Base-by-base conservation (phyloP, 1,139 yeast species). In the Meyerozyma elateridarum region DNA sequence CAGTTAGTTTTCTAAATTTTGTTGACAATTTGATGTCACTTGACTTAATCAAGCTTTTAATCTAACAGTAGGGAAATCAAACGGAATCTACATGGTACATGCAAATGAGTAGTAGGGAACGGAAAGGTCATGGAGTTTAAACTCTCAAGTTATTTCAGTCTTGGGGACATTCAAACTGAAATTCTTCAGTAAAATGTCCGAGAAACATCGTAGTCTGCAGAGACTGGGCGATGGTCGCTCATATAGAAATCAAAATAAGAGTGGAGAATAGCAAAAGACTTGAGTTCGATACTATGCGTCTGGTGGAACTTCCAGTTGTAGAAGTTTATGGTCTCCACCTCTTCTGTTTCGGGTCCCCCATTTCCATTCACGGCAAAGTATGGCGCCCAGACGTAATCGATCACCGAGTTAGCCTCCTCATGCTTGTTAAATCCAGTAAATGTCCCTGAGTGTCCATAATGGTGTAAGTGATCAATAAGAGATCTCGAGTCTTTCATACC, bases 221-320 rank as follows among this genome's bases (percentile, higher is more conserved):
- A 45, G 27, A 51, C 55, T 1, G 56, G 55, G 4, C 56, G 44
- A 30, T 52, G 56, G 38, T 52, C 56, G 15, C 51, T 45, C 39
- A 51, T 45, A 33, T 45, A 44, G 29, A 36, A 39, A 3, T 38
- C 49, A 25, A 35, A 36, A 29, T 32, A 40, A 30, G 50, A 49
- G 28, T 40, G 36, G 29, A 51, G 35, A 18, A 52, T 49, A 5
- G 49, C 52, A 25, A 44, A 50, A 16, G 37, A 39, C 22, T 33
- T 36, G 36, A 48, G 42, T 5, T 31, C 34, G 9, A 49, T 36
- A 6, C 34, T 37, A 13, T 37, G 39, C 28, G 33, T 41, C 5
- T 17, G 13, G 13, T 34, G 34, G 19, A 28, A 20, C 18, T 25
- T 25, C 13, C 25, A 26, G 16, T 24, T 19, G 25, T 30, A 33